These are phyloP conservation scores for Apiotrichum porosum DNA, from an alignment of 1,284 basidiomycete genomes.

Conservation along the genomic window DNA sequence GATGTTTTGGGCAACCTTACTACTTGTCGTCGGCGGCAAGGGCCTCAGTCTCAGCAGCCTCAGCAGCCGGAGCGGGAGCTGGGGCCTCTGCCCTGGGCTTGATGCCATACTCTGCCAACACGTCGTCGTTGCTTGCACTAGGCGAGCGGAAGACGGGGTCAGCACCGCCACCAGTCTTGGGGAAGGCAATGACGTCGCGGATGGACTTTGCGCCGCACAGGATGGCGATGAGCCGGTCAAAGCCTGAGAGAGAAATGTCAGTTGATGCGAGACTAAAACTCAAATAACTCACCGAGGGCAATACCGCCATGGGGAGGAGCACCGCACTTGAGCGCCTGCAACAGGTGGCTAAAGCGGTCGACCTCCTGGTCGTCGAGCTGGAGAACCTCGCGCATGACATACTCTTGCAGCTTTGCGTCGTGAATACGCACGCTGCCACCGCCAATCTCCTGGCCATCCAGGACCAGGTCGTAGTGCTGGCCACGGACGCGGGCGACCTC, in stretches of 20 bases:
- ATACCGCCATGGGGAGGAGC: constrained; percentile 96
- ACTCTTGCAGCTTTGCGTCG: constrained; percentile 76
- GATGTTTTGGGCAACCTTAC: no score
- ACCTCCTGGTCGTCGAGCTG: constrained; percentile 71
- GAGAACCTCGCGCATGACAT: constrained; percentile 71
- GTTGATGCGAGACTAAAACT: not conserved
- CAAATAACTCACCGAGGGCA: constrained; percentile 63
- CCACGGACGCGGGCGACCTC: constrained; percentile 69
- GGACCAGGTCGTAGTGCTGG: constrained; percentile 95
- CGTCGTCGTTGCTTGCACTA: constrained; percentile 56
- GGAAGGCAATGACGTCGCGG: constrained; percentile 93
- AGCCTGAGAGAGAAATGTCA: constrained; percentile 62
- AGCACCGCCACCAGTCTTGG: constrained; percentile 76
- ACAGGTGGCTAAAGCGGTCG: constrained; percentile 71
- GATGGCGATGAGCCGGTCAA: constrained; percentile 87
- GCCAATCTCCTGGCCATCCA: constrained; percentile 89
- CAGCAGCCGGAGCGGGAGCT: no score
- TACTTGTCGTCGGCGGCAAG: no score
- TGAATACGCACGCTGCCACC: constrained; percentile 91
- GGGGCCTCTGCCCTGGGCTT: not conserved
- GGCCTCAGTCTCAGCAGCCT: no score
- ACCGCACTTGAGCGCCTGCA: constrained; percentile 78
- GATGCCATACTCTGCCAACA: constrained; percentile 52
- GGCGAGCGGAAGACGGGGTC: constrained; percentile 88
- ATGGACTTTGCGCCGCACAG: constrained; percentile 79